Base-by-base conservation (phyloP, 495 filamentous ascomycete species). In the Penicillium bialowiezense region DNA sequence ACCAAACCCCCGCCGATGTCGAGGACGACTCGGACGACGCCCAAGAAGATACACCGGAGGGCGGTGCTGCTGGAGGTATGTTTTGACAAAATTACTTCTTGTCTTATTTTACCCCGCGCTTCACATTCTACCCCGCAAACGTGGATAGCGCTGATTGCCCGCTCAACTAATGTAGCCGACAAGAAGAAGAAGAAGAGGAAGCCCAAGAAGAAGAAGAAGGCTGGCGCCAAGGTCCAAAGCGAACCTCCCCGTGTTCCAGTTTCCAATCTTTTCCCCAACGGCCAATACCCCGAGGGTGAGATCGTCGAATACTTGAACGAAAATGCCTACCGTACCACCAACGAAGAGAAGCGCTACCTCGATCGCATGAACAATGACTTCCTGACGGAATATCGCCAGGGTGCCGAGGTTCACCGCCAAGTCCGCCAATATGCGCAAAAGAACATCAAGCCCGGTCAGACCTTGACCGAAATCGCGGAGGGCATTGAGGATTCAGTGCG, bases 171-270 rank as follows among this genome's bases (percentile, higher is more conserved):
- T 12, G 28, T 43, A 78, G 72, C 67, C 36, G 72, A 71, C 46
- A 90, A 90, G 73, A 89, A 89, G 73, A 91, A 86, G 77, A 90
- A 90, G 72, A 91, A 86, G 77, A 89, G 89, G 76, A 88, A 87
- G 75, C 88, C 83, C 76, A 79, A 79, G 67, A 73, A 76, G 50
- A 90, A 85, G 80, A 86, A 86, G 74, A 81, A 77, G 70, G 66
- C 71, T 7, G 67, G 63, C 14, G 81, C 84, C 15, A 88, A 86
- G 17, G 74, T 80, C 45, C 90, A 96, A 72, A 86, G 86, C 21
- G 75, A 80, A 23, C 90, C 90, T 17, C 89, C 90, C 0, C 80
- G 88, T 28, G 85, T 95, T 17, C 75, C 83, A 48, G 72, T 95
- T 21, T 82, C 86, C 44, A 79, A 83, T 52, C 79, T 96, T 20